Base-by-base conservation (phyloP, 768 basidiomycete genomes). In the Cystofilobasidium capitatum region DNA sequence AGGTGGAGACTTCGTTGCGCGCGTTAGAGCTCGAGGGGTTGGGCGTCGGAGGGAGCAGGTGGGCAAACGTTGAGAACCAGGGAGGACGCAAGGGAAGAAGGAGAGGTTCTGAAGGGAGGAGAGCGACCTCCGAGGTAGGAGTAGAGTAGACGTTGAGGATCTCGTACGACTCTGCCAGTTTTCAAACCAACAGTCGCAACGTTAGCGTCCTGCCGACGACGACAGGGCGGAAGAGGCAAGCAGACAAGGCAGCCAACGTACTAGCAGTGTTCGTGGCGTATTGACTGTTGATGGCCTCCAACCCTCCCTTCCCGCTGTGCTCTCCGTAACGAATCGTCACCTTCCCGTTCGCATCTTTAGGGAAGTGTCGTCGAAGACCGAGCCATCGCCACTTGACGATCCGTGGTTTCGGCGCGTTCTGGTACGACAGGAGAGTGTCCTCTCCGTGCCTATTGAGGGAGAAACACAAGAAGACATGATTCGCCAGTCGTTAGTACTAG, bases 311-410 rank as follows among this genome's bases (percentile, higher is more conserved):
- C 36, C 59, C 59, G 59, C 42, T 61, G 26, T 40, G 44, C 39
- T 61, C 59, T 17, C 39, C 59, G 24, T 61, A 61, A 8, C 59
- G 39, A 22, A 61, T 9, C 24, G 31, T 42, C 14, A 45, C 24
- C 39, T 29, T 61, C 17, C 44, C 59, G 6, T 35, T 33, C 39
- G 39, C 37, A 20, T 45, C 59, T 22, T 16, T 2, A 22, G 66
- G 66, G 26, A 68, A 68, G 57, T 68, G 61, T 10, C 61, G 51
- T 7, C 51, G 16, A 1, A 68, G 57, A 31, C 51, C 60, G 16
- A 63, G 60, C 66, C 66, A 68, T 12, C 31, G 37, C 66, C 66
- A 68, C 42, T 62, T 58, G 54, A 68, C 54, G 24, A 44, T 42
- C 14, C 24, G 36, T 22, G 66, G 37, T 16, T 31, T 31, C 8